These are phyloP conservation scores for Verticillium albo-atrum DNA, from an alignment of 2,329 filamentous ascomycete species.

Conservation along the genomic window DNA sequence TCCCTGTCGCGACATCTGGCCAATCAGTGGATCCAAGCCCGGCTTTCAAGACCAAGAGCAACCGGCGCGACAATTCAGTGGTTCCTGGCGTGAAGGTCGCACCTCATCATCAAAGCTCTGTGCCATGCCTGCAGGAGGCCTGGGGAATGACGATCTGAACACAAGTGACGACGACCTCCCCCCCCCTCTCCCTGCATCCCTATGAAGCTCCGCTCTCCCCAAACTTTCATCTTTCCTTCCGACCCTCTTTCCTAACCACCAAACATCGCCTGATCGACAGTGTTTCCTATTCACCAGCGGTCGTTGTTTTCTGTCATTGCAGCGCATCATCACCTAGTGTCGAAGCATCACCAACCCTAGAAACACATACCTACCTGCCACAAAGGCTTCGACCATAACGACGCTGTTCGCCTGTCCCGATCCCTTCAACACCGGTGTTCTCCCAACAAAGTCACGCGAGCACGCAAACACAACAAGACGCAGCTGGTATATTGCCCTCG, in stretches of 20 bases:
- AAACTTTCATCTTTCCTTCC: background rate
- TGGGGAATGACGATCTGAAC: background rate
- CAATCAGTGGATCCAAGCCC: slow-evolving; percentile 1
- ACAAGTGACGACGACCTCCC: background rate
- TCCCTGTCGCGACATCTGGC: background rate
- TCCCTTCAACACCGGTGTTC: background rate
- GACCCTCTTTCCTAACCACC: background rate
- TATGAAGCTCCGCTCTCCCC: background rate
- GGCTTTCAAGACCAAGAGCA: slow-evolving; percentile 4
- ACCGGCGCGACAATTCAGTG: background rate
- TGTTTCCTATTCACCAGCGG: background rate
- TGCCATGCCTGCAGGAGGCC: background rate
- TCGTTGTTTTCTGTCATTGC: background rate
- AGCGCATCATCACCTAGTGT: background rate
- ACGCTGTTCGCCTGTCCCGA: background rate
- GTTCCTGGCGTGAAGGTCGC: background rate
- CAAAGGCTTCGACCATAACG: too few relatives aligned
- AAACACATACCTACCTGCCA: background rate
- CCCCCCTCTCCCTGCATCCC: background rate
- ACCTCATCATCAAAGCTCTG: background rate
- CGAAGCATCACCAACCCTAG: background rate
- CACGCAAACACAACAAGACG: background rate
- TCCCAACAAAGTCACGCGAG: background rate
- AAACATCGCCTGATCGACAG: background rate
- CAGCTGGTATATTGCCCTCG: background rate